Percentiles rank a stretch among this genome's conserved stretches.
Conservation (phyloP, 2,329 filamentous ascomycete genomes). For the Seiridium cupressi region DNA sequence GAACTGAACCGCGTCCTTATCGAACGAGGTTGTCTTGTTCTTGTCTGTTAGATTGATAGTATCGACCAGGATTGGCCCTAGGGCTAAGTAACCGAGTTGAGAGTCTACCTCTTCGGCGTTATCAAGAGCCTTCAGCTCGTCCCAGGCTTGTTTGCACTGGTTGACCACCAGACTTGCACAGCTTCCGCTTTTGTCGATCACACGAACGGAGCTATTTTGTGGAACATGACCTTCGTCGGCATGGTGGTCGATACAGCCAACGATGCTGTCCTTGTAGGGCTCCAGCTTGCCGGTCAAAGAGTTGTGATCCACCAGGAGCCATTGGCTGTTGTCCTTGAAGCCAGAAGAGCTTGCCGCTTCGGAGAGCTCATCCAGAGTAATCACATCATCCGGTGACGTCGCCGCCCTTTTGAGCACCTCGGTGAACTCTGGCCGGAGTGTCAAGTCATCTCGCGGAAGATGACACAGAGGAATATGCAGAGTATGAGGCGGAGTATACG, state of each 20-base stretch:
- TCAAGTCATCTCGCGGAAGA: conserved; percentile 65
- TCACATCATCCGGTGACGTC: conserved; percentile 58
- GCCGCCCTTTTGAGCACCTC: conserved; percentile 62
- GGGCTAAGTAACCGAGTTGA: conserved; percentile 63
- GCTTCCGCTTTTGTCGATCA: conserved; percentile 68
- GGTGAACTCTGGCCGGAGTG: conserved; percentile 69
- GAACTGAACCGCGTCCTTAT: conserved; percentile 55
- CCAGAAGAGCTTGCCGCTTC: conserved; percentile 38
- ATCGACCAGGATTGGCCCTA: conserved; percentile 73
- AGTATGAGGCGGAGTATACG: conserved; percentile 49
- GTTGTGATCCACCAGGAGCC: conserved; percentile 82
- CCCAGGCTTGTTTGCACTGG: conserved; percentile 58
- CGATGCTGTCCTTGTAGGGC: conserved; percentile 50
- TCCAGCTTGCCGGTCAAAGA: conserved; percentile 61
- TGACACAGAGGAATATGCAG: conserved; percentile 74
- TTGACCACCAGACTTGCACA: conserved; percentile 70
- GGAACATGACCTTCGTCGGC: conserved; percentile 63
- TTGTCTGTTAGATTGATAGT: conserved; percentile 61
- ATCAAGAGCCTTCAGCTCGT: conserved; percentile 39
- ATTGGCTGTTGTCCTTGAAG: conserved; percentile 52
- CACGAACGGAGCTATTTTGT: conserved; percentile 45
- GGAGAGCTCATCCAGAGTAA: conserved; percentile 61
- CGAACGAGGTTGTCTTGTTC: conserved; percentile 64
- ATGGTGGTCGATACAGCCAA: conserved; percentile 76
- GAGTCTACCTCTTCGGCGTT: conserved; percentile 45